Evolutionary conservation across 305 asterid species (phyloP).

Genomic region (Stenogyne calaminthoides): DNA sequence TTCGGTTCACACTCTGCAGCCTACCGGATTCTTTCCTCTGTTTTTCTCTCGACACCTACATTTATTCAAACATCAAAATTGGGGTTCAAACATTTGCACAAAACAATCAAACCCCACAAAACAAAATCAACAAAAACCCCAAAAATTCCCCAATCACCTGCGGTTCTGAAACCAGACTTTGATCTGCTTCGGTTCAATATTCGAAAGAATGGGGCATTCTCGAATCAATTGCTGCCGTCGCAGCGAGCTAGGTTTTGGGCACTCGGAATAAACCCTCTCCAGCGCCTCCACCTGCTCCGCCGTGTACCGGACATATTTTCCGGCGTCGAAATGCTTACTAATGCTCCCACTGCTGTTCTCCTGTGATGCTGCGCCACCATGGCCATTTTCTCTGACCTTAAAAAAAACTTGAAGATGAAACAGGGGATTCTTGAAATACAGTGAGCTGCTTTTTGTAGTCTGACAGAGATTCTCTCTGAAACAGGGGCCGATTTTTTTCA

Average conservation of each 20-base stretch:
- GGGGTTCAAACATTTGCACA: too few species aligned
- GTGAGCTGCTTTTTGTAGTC: not conserved
- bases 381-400: conserved; percentile 53
- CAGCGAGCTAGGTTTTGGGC: conserved; percentile 94
- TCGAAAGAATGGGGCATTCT: conserved; percentile 87
- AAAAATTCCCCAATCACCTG: conserved; percentile 43
- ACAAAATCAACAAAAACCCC: too few species aligned
- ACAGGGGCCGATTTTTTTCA: conserved; percentile 2
- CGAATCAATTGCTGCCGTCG: conserved; percentile 92
- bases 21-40: conserved; percentile 87
- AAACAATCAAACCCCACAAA: too few species aligned
- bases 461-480: conserved; percentile 45
- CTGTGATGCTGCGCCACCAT: conserved; percentile 84
- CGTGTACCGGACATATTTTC: conserved; percentile 91
- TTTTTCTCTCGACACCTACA: conserved; percentile 96
- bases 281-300: conserved; percentile 99
- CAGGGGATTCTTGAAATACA: too few species aligned
- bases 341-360: conserved; percentile 86
- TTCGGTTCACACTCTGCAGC: conserved; percentile 91
- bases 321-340: conserved; percentile 70
- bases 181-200: conserved; percentile 95
- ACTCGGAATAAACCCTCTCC: conserved; percentile 93
- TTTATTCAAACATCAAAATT: not conserved
- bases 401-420: too few species aligned
- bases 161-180: conserved; percentile 99